These are phyloP conservation scores for Ceratocystis cubensis DNA, from an alignment of 2,329 filamentous ascomycete species.

Conservation along the genomic window DNA sequence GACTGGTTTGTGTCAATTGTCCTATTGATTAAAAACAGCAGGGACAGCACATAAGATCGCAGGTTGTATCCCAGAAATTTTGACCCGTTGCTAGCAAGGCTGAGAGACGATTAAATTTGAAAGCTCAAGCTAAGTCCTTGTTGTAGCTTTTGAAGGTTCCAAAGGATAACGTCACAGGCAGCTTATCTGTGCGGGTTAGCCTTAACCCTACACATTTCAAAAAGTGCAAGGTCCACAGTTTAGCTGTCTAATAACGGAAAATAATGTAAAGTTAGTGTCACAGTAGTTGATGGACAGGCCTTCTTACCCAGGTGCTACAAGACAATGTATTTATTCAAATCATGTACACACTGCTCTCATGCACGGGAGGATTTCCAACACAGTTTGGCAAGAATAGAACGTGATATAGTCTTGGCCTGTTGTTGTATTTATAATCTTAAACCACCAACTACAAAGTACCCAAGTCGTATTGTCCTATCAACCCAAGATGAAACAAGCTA, in stretches of 20 bases:
- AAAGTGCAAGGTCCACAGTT: too few relatives aligned
- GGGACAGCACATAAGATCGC: too few relatives aligned
- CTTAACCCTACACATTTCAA: too few relatives aligned
- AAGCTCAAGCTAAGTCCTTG: not conserved
- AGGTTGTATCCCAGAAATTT: too few relatives aligned
- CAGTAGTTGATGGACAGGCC: not conserved
- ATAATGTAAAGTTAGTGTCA: not conserved
- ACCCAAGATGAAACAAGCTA: slow-evolving; percentile 8
- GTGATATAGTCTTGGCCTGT: not conserved
- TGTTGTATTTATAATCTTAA: not conserved
- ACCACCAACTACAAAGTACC: not conserved
- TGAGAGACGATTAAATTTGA: not conserved
- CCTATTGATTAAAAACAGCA: too few relatives aligned
- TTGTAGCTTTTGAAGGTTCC: not conserved
- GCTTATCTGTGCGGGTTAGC: too few relatives aligned
- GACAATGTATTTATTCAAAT: too few relatives aligned
- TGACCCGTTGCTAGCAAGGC: not conserved
- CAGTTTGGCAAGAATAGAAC: not conserved
- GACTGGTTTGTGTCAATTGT: not conserved
- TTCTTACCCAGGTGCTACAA: not conserved
- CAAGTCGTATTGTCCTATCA: not conserved
- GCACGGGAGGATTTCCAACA: not conserved
- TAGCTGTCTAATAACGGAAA: too few relatives aligned
- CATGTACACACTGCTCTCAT: not conserved
- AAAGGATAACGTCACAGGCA: not conserved